Evolutionary conservation across 306 rosid genomes (phyloP).

Genomic region (Glycine soja): DNA sequence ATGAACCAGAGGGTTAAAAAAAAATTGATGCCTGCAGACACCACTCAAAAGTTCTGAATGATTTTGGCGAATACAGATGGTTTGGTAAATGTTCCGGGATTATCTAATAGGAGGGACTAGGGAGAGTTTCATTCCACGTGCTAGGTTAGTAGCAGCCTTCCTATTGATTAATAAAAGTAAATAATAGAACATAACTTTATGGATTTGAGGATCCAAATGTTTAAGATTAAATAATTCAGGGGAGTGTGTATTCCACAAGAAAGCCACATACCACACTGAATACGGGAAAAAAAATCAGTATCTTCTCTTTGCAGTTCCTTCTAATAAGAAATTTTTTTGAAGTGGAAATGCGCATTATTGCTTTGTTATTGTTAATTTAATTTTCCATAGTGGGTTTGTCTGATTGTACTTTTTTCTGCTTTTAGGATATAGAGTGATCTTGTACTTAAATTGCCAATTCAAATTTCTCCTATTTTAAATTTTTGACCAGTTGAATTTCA

Average conservation of each 20-base stretch:
- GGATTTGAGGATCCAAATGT: neutral
- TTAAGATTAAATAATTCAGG: slow-evolving; percentile 18
- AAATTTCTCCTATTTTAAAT: slow-evolving; percentile 8
- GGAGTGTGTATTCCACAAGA: slow-evolving; percentile 50
- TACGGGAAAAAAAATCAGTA: neutral
- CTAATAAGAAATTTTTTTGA: neutral
- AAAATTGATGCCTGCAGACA: neutral
- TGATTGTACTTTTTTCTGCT: slow-evolving; percentile 37
- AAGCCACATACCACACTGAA: slow-evolving; percentile 43
- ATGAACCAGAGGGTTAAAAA: no score
- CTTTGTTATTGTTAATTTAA: slow-evolving; percentile 2
- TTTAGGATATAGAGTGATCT: neutral
- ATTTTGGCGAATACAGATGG: slow-evolving; percentile 3
- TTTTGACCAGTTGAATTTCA: neutral
- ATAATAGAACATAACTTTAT: neutral
- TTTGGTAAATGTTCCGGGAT: neutral
- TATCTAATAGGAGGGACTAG: neutral
- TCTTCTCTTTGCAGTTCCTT: neutral
- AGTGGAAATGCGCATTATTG: slow-evolving; percentile 31
- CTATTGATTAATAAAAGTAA: neutral
- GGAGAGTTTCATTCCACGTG: slow-evolving; percentile 25
- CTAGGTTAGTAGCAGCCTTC: neutral
- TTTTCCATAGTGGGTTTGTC: slow-evolving; percentile 15
- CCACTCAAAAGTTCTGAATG: slow-evolving; percentile 11
- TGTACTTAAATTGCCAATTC: neutral